These are phyloP conservation scores for Verbascum thapsus DNA, from an alignment of 257 asterid genomes.

Conservation along the genomic window DNA sequence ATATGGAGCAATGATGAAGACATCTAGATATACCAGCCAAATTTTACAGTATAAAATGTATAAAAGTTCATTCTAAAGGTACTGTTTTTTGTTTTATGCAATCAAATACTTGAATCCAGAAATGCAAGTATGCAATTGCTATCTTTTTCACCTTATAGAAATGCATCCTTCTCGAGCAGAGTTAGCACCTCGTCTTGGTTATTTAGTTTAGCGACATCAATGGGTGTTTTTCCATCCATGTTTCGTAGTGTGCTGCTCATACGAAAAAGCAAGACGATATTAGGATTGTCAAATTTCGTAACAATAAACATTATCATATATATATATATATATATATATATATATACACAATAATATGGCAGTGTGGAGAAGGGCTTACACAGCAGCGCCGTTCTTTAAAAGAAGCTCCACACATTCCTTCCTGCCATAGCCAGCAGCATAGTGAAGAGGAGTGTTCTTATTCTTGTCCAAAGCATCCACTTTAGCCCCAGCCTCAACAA, in stretches of 20 bases:
- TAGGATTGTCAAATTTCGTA: not conserved
- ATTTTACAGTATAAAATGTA: too few relatives aligned
- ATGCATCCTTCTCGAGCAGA: constrained; percentile 95
- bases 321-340: too few relatives aligned
- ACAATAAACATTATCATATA: too few relatives aligned
- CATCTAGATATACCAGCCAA: too few relatives aligned
- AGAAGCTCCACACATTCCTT: constrained; percentile 95
- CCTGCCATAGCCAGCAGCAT: constrained; percentile 98
- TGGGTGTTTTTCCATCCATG: constrained; percentile 95
- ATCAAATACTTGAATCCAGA: too few relatives aligned
- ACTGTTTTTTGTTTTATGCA: too few relatives aligned
- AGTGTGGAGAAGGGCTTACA: constrained; percentile 54
- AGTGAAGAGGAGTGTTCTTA: constrained; percentile 98
- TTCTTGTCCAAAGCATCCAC: constrained; percentile 94
- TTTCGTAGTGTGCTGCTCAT: constrained; percentile 87
- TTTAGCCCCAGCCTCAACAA: constrained; percentile 94
- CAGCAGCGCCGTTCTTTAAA: constrained; percentile 94
- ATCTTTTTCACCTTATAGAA: constrained; percentile 43
- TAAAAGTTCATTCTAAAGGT: too few relatives aligned
- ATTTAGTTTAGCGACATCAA: constrained; percentile 92
- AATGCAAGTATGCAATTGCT: constrained; percentile 25
- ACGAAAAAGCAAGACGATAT: not conserved
- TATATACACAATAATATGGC: not conserved
- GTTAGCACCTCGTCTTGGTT: constrained; percentile 81
- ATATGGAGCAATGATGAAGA: too few relatives aligned